A percentile compares a stretch with the other conserved stretches of the same genome.
These are phyloP conservation scores for Colletotrichum lupini DNA, from an alignment of 2,329 filamentous ascomycete species.

Conservation along the genomic window DNA sequence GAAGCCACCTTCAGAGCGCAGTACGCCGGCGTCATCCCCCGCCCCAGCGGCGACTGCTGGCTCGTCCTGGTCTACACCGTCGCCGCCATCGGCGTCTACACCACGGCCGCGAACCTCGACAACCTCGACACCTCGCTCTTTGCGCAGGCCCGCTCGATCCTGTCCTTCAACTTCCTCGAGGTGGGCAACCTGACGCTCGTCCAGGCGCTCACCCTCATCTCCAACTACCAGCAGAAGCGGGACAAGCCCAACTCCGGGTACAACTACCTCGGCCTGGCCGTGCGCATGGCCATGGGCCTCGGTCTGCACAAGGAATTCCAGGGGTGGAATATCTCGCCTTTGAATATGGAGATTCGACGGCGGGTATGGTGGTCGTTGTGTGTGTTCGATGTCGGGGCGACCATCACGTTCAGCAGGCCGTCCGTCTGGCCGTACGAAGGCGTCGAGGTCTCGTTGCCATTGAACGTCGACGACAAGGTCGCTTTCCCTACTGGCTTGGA, in stretches of 20 bases:
- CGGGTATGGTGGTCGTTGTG: conserved; percentile 52
- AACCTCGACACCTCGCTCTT: conserved; percentile 16
- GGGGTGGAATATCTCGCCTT: conserved; percentile 44
- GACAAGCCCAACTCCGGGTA: conserved; percentile 63
- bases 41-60: conserved; percentile 46
- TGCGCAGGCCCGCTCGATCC: conserved; percentile 13
- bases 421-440: conserved; percentile 41
- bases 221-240: conserved; percentile 55
- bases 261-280: conserved; percentile 59
- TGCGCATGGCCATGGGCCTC: conserved; percentile 60
- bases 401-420: conserved; percentile 48
- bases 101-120: conserved; percentile 16
- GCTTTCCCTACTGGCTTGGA: neutral
- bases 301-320: conserved; percentile 58
- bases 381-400: conserved; percentile 56
- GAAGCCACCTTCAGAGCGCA: conserved; percentile 27
- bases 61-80: conserved; percentile 42
- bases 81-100: conserved; percentile 23
- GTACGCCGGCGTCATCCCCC: conserved; percentile 42
- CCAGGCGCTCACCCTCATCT: conserved; percentile 44
- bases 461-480: conserved; percentile 45
- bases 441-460: conserved; percentile 45
- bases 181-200: conserved; percentile 44
- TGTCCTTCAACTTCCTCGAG: conserved; percentile 37
- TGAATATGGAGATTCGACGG: conserved; percentile 48